phyloP scores from a whole-genome alignment of 129 eudicot genomes.

The Flaveria trinervia region DNA sequence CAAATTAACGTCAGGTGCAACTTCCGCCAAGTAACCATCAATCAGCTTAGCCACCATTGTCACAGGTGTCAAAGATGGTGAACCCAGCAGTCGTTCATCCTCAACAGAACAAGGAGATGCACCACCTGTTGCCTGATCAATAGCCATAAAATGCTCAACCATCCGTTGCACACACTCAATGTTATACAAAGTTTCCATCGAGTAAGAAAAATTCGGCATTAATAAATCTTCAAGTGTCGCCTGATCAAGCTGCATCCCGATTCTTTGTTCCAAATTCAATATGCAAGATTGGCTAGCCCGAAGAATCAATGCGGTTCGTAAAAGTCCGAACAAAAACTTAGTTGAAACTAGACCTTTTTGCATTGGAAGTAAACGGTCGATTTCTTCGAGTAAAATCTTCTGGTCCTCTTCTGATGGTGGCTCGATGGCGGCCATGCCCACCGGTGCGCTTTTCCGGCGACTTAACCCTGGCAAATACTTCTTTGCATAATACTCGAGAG shows the following conservation, averaged over 20 bases:
- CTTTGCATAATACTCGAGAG: slow-evolving; percentile 66
- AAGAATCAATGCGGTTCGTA: slow-evolving; percentile 73
- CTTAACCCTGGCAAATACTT: slow-evolving; percentile 76
- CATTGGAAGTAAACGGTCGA: slow-evolving; percentile 69
- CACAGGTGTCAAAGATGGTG: slow-evolving; percentile 86
- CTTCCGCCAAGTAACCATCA: slow-evolving; percentile 93
- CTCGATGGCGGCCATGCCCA: slow-evolving; percentile 30
- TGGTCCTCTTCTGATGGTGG: slow-evolving; percentile 74
- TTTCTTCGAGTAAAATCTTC: slow-evolving; percentile 71
- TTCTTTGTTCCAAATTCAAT: slow-evolving; percentile 76
- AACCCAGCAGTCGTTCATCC: slow-evolving; percentile 78
- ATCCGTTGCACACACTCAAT: slow-evolving; percentile 88
- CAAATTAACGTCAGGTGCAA: slow-evolving; percentile 86
- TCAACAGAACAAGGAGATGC: slow-evolving; percentile 78
- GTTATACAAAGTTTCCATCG: slow-evolving; percentile 92
- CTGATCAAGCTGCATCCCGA: slow-evolving; percentile 90
- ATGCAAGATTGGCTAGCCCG: slow-evolving; percentile 55
- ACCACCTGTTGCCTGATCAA: slow-evolving; percentile 78
- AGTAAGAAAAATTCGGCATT: slow-evolving; percentile 82
- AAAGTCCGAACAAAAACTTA: slow-evolving; percentile 70
- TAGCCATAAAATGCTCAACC: slow-evolving; percentile 79
- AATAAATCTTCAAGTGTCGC: slow-evolving; percentile 88
- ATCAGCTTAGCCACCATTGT: slow-evolving; percentile 92
- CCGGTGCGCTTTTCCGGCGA: slow-evolving; percentile 63
- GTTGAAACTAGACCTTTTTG: slow-evolving; percentile 79